phyloP scores from a whole-genome alignment of 2,329 filamentous ascomycete species.

The Cordyceps tenuipes region DNA sequence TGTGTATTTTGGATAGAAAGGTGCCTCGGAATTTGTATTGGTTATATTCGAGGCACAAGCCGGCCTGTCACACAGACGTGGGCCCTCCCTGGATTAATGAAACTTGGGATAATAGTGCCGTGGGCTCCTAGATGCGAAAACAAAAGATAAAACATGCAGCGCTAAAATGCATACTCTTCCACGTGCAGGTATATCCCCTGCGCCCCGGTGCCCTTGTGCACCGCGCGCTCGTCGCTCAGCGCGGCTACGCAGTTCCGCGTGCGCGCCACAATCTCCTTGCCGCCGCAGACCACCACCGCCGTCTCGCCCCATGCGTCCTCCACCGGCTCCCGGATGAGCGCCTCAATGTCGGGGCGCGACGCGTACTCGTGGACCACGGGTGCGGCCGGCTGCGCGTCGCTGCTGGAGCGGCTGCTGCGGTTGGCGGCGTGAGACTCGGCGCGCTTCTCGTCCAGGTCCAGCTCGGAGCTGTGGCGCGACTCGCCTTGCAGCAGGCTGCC shows the following conservation, averaged over 20 bases:
- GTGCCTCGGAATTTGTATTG: too few species aligned
- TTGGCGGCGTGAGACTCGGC: background rate
- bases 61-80: too few species aligned
- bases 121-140: background rate
- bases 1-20: too few species aligned
- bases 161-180: conserved; percentile 49
- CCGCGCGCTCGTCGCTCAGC: conserved; percentile 52
- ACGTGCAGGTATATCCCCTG: conserved; percentile 54
- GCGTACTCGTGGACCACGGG: conserved; percentile 34
- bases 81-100: background rate
- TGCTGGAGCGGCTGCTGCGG: conserved; percentile 13
- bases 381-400: conserved; percentile 8
- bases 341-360: conserved; percentile 40
- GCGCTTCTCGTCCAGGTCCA: conserved; percentile 3
- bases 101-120: background rate
- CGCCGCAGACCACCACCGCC: conserved; percentile 52
- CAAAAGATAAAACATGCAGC: background rate
- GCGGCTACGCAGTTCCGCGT: conserved; percentile 47
- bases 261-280: conserved; percentile 43
- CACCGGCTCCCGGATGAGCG: conserved; percentile 44
- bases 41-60: too few species aligned
- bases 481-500: background rate
- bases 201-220: conserved; percentile 56
- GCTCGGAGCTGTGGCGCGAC: conserved; percentile 18
- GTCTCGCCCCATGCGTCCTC: conserved; percentile 53